phyloP scores from a whole-genome alignment of 176 grass and related monocot species.

The Tillandsia leiboldiana region DNA sequence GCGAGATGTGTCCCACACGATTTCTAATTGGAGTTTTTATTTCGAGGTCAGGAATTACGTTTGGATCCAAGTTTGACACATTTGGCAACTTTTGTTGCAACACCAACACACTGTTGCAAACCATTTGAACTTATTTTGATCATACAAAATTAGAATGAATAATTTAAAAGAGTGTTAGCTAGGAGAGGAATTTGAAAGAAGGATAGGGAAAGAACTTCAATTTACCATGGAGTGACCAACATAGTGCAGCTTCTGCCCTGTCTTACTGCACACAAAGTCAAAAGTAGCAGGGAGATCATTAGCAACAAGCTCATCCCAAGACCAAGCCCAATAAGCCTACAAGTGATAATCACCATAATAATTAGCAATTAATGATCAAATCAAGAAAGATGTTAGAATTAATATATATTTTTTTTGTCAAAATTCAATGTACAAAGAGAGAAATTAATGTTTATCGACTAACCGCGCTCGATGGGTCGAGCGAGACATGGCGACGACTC shows the following conservation, averaged over 20 bases:
- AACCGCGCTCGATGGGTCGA: conserved; percentile 35
- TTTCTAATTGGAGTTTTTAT: too few relatives aligned
- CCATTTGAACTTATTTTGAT: too few relatives aligned
- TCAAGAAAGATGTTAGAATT: too few relatives aligned
- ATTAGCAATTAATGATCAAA: neutral
- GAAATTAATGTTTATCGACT: neutral
- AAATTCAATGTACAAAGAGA: too few relatives aligned
- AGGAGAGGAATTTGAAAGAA: neutral
- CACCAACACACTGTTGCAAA: too few relatives aligned
- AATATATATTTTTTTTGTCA: too few relatives aligned
- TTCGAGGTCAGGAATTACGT: too few relatives aligned
- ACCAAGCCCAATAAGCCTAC: conserved; percentile 85
- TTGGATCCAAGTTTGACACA: too few relatives aligned
- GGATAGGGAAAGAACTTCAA: neutral
- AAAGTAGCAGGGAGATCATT: conserved; percentile 60
- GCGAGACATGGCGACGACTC: conserved; percentile 53
- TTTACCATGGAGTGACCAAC: conserved; percentile 85
- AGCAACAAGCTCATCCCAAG: conserved; percentile 71
- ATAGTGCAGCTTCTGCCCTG: conserved; percentile 68
- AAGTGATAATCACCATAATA: neutral
- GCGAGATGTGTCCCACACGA: too few relatives aligned
- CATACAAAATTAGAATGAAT: too few relatives aligned
- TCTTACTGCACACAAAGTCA: conserved; percentile 35
- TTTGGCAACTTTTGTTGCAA: too few relatives aligned
- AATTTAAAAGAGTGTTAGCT: neutral